Evolutionary conservation across 1,139 yeast genomes (phyloP), one percentile per base, ranked within the genome.

Genomic region (Yamadazyma diddensiae): DNA sequence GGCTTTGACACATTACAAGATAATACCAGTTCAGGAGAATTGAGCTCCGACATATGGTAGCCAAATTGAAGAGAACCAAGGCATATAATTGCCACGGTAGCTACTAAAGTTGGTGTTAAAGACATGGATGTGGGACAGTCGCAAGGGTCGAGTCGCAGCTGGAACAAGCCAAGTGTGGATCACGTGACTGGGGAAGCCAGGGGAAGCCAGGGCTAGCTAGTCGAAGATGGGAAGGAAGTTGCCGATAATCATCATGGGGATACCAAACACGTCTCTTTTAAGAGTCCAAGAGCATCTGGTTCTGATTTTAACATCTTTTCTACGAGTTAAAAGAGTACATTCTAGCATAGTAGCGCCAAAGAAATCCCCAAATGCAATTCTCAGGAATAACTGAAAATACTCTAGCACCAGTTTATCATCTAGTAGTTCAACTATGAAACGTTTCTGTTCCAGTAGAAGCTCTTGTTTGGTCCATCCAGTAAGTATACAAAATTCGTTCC

Each of bases 221-320:
- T 36, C 59, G 65, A 31, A 76, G 50, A 85, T 81, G 1, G 97
- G 96, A 47, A 90, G 62, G 53, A 90, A 92, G 51, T 87, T 92
- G 17, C 97, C 97, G 25, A 92, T 77, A 26, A 92, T 83, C 95
- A 90, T 90, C 90, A 92, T 83, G 11, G 82, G 82, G 28, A 76
- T 76, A 10, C 82, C 82, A 52, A 76, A 76, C 10, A 76, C 82
- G 45, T 76, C 82, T 51, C 82, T 53, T 44, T 76, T 76, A 38
- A 92, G 65, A 0, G 97, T 92, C 94, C 96, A 86, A 51, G 85
- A 81, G 50, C 95, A 82, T 14, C 88, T 77, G 1, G 95, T 84
- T 27, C 81, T 64, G 29, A 88, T 73, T 37, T 69, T 65, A 15
- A 59, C 63, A 24, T 62, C 65, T 7, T 48, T 43, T 26, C 66